Evolutionary conservation across 2,329 filamentous ascomycete species (phyloP).

Genomic region (Zymoseptoria tritici): DNA sequence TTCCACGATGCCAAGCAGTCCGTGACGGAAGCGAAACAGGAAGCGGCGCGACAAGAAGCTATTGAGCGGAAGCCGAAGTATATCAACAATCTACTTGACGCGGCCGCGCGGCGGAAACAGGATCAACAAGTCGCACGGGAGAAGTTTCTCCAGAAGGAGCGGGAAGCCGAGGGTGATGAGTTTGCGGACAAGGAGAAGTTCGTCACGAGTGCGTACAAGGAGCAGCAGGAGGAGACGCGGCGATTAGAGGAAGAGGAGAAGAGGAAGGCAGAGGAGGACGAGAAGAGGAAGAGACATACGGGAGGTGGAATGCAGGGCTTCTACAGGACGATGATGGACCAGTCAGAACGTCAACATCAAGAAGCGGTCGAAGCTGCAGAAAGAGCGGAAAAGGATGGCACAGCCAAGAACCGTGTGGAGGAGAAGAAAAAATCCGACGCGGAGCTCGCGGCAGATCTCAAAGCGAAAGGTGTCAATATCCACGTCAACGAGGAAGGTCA

Average conservation of each 20-base stretch:
- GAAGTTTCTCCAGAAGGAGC: constrained; percentile 68
- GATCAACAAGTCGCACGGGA: constrained; percentile 73
- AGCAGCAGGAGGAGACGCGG: constrained; percentile 68
- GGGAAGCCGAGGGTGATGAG: constrained; percentile 72
- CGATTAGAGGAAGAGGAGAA: constrained; percentile 65
- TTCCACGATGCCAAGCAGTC: constrained; percentile 70
- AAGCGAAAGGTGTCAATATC: constrained; percentile 55
- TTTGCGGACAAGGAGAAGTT: constrained; percentile 80
- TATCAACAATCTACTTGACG: constrained; percentile 65
- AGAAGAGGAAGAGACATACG: constrained; percentile 58
- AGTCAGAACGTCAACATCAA: constrained; percentile 61
- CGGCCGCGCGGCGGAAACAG: constrained; percentile 68
- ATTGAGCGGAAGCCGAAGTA: constrained; percentile 65
- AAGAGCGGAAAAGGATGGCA: constrained; percentile 31
- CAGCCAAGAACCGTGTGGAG: constrained; percentile 23
- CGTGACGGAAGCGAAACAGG: constrained; percentile 48
- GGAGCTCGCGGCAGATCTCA: constrained; percentile 61
- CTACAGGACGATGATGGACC: constrained; percentile 65
- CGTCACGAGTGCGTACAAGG: constrained; percentile 75
- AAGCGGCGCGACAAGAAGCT: constrained; percentile 46
- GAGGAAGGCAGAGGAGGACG: constrained; percentile 55
- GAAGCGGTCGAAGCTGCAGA: constrained; percentile 61
- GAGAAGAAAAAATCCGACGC: constrained; percentile 43
- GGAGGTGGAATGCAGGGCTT: constrained; percentile 60
- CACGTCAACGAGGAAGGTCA: constrained; percentile 75